phyloP scores from a whole-genome alignment of 208 protist genomes.

The Angomonas desouzai region DNA sequence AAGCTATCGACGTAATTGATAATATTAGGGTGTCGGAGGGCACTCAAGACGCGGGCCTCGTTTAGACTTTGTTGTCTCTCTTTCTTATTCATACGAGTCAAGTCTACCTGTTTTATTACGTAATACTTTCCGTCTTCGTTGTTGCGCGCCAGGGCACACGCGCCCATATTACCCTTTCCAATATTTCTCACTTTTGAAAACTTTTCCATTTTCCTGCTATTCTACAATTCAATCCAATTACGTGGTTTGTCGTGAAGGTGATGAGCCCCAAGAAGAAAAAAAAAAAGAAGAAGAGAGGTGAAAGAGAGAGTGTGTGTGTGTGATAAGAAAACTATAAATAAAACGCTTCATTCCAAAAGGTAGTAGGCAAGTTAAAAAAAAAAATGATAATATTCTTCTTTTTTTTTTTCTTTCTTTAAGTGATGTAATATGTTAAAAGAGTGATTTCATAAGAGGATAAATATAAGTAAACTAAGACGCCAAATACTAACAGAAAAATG shows the following conservation, averaged over 20 bases:
- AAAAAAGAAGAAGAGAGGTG: conserved; percentile 12
- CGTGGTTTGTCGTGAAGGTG: too few relatives aligned
- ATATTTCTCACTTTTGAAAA: conserved; percentile 90
- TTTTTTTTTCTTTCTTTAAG: background rate
- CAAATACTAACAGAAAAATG: background rate
- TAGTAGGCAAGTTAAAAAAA: conserved; percentile 1
- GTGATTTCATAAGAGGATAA: background rate
- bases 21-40: conserved; percentile 92
- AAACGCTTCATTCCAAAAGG: background rate
- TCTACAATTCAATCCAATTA: too few relatives aligned
- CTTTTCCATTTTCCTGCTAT: conserved; percentile 73
- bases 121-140: conserved; percentile 91
- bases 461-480: conserved; percentile 12
- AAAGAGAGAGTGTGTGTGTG: background rate
- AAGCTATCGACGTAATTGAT: conserved; percentile 94
- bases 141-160: conserved; percentile 86
- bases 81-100: conserved; percentile 85
- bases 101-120: conserved; percentile 93
- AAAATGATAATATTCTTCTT: conserved; percentile 8
- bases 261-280: conserved; percentile 14
- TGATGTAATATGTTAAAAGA: background rate
- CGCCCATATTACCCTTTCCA: conserved; percentile 93
- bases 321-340: conserved; percentile 1
- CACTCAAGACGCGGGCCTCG: conserved; percentile 84
- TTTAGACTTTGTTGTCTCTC: conserved; percentile 90